Base-by-base conservation (phyloP, 352 stramenopile species). In the Phytopythium cucurbitacearum region DNA sequence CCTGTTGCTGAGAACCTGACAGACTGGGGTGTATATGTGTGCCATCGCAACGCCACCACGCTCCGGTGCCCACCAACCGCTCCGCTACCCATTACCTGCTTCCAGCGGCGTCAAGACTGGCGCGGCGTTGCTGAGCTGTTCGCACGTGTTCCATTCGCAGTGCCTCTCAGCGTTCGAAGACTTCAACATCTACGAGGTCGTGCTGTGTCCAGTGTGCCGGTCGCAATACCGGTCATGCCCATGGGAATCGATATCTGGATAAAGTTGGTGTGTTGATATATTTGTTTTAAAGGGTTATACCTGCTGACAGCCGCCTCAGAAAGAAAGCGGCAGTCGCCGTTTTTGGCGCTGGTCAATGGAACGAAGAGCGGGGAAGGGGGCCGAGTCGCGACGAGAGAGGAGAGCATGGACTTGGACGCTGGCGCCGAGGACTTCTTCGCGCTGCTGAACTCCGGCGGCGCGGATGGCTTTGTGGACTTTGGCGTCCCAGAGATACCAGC, bases 141-240 rank as follows among this genome's bases (percentile, higher is more conserved):
- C 80, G 41, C 85, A 95, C 39, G 49, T 71, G 7, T 91, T 95
- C 53, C 85, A 95, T 55, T 40, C 64, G 15, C 71, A 76, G 38
- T 95, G 85, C 41, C 67, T 95, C 3, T 57, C 50, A 7, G 81
- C 85, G 4, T 95, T 95, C 52, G 85, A 94, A 55, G 61, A 85
- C 40, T 95, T 95, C 53, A 92, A 86, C 64, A 90, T 94, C 60
- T 92, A 93, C 65, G 82, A 91, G 51, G 62, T 88, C 21, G 64
- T 73, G 9, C 56, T 90, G 5, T 95, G 83, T 46, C 83, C 85
- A 5, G 73, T 95, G 10, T 95, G 86, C 61, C 76, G 84, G 39
- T 50, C 60, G 37, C 67, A 45, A 36, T 87, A 87, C 40, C 60
- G 56, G 2, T 61, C 49, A 1, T 50, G 55, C 34, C 49, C 51